Percentiles rank a stretch among this genome's conserved stretches.
Evolutionary conservation across 2,329 filamentous ascomycete species (phyloP).

Genomic region (Arthroderma sp.): DNA sequence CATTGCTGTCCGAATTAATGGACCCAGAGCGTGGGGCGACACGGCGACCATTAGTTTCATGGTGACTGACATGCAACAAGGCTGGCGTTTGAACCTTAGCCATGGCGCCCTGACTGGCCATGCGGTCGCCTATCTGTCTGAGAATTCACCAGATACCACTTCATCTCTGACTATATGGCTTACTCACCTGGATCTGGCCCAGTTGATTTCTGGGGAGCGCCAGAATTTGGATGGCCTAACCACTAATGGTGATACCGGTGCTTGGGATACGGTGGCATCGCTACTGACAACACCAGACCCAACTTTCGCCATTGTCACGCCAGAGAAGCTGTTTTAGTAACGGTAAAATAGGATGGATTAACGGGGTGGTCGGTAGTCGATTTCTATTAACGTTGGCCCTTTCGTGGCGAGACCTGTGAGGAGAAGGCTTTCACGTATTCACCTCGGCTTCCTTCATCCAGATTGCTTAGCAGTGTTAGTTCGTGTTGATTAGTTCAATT

Average conservation of each 20-base stretch:
- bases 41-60: conserved; percentile 11
- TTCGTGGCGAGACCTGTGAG: no score
- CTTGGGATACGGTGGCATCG: not conserved
- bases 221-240: not conserved
- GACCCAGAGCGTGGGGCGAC: conserved; percentile 5
- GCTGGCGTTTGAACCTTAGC: conserved; percentile 13
- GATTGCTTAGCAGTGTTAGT: no score
- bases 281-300: not conserved
- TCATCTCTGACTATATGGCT: not conserved
- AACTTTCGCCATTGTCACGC: not conserved
- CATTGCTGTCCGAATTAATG: conserved; percentile 13
- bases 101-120: conserved; percentile 13
- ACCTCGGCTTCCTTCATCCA: no score
- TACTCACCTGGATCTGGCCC: not conserved
- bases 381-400: no score
- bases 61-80: conserved; percentile 8
- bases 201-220: not conserved
- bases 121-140: not conserved
- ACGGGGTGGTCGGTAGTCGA: conserved; percentile 45
- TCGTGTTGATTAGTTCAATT: no score
- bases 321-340: not conserved
- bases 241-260: not conserved
- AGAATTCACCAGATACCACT: not conserved
- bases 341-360: conserved; percentile 13
- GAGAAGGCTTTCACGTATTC: no score